Conservation (phyloP, 2,329 filamentous ascomycete species). For the Zasmidium cellare region DNA sequence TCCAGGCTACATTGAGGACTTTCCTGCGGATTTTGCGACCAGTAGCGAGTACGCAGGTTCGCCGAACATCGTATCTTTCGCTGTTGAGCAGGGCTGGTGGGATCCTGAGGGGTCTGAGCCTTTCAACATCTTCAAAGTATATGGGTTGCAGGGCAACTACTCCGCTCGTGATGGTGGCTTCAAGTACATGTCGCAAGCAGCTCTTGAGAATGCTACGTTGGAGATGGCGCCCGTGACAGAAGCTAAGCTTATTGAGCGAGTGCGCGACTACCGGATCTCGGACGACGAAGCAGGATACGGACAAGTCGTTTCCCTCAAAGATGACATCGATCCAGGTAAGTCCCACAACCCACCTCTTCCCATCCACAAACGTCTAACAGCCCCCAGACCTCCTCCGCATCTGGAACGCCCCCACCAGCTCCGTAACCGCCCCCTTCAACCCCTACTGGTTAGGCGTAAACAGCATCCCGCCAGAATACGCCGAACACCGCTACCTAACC, state of each 20-base stretch:
- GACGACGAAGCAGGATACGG: conserved; percentile 41
- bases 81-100: conserved; percentile 38
- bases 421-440: conserved; percentile 37
- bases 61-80: conserved; percentile 37
- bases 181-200: conserved; percentile 41
- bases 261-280: conserved; percentile 38
- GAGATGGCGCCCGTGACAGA: conserved; percentile 53
- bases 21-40: conserved; percentile 34
- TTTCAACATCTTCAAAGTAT: conserved; percentile 40
- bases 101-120: conserved; percentile 32
- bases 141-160: conserved; percentile 33
- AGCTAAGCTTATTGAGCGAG: conserved; percentile 46
- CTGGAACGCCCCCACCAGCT: conserved; percentile 37
- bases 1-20: conserved; percentile 40
- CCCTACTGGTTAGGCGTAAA: conserved; percentile 39
- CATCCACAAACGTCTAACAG: too few relatives aligned
- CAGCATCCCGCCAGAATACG: conserved; percentile 33
- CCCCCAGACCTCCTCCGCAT: conserved; percentile 33
- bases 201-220: conserved; percentile 36
- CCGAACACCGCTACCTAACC: conserved; percentile 38
- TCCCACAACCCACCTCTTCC: too few relatives aligned
- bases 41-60: conserved; percentile 35
- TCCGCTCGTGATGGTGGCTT: conserved; percentile 37
- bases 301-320: conserved; percentile 33
- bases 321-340: conserved; percentile 24